phyloP scores from a whole-genome alignment of 2,329 filamentous ascomycete genomes.

The Scedosporium boydii region DNA sequence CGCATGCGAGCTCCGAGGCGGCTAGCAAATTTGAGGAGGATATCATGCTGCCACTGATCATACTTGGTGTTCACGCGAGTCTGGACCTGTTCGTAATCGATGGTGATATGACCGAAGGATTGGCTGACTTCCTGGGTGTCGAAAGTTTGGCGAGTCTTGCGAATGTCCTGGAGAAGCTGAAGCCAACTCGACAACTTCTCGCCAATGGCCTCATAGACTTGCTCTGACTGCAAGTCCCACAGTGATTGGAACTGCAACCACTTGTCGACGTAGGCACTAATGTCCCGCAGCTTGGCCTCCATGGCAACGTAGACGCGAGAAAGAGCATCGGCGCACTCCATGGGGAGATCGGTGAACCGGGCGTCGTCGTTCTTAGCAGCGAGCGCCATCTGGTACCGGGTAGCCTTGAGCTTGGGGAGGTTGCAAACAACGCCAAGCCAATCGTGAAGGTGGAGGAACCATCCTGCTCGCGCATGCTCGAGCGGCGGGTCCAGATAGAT shows the following conservation, averaged over 20 bases:
- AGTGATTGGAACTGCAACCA: slow-evolving; percentile 98
- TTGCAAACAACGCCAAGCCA: slow-evolving; percentile 94
- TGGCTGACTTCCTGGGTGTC: slow-evolving; percentile 92
- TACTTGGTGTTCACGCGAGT: slow-evolving; percentile 99
- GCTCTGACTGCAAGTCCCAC: slow-evolving; percentile 94
- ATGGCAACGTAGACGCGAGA: slow-evolving; percentile 73
- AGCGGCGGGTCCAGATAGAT: slow-evolving; percentile 93
- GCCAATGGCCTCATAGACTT: slow-evolving; percentile 85
- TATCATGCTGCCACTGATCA: slow-evolving; percentile 98
- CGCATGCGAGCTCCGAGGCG: slow-evolving; percentile 85
- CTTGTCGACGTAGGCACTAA: slow-evolving; percentile 84
- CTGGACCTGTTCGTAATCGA: slow-evolving; percentile 98
- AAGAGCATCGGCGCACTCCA: slow-evolving; percentile 71
- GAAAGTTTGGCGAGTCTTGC: slow-evolving; percentile 90
- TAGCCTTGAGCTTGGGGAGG: slow-evolving; percentile 86
- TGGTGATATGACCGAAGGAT: slow-evolving; percentile 85
- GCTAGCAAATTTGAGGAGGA: slow-evolving; percentile 82
- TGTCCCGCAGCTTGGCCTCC: slow-evolving; percentile 71
- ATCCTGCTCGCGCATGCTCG: slow-evolving; percentile 83
- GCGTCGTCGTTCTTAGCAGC: slow-evolving; percentile 54
- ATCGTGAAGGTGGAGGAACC: slow-evolving; percentile 84
- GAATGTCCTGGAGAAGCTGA: slow-evolving; percentile 91
- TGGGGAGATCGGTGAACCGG: slow-evolving; percentile 76
- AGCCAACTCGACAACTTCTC: slow-evolving; percentile 90
- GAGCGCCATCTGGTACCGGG: slow-evolving; percentile 84